Evolutionary conservation across 495 filamentous ascomycete genomes (phyloP), one percentile per base, ranked within the genome.

Genomic region (Aspergillus avenaceus): DNA sequence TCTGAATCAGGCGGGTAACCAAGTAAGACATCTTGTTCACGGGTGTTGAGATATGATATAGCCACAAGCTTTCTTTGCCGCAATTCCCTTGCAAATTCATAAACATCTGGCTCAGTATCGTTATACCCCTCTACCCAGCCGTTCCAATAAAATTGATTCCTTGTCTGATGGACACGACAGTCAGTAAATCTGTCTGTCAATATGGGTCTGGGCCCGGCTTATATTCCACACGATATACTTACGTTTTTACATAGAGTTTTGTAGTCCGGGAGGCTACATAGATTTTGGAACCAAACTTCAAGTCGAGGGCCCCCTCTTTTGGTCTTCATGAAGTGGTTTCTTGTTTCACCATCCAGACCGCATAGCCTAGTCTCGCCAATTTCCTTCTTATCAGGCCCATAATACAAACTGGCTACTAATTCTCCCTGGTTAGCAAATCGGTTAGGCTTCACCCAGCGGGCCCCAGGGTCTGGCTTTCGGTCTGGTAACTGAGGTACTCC

Each of bases 281-380:
- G 38, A 45, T 69, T 44, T 41, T 60, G 62, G 53, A 75, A 79
- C 64, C 72, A 74, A 47, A 74, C 55, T 31, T 66, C 57, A 34
- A 69, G 56, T 14, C 42, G 52, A 16, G 50, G 55, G 8, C 14
- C 41, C n/a, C n/a, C n/a, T 36, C 44, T 54, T 51, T 55, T 65
- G 24, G 60, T 52, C 24, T 47, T 41, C 3, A 59, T 12, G 19
- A 78, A 50, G 18, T 66, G 56, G 6, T 16, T 22, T 44, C 53
- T 59, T 8, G 47, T 48, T 0, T 21, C 5, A 13, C 0, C 16
- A 8, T 29, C 47, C 12, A 74, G 44, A 16, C 74, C 74, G 49
- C 68, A 71, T 11, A 80, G 48, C 18, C 63, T 66, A 22, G 67
- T 62, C 21, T 53, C n/a, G 5, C 75, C 77, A 24, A 77, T 47